Evolutionary conservation across 345 rosid genomes (phyloP), one percentile per base, ranked within the genome.

Genomic region (Psidium friedrichsthalianum): DNA sequence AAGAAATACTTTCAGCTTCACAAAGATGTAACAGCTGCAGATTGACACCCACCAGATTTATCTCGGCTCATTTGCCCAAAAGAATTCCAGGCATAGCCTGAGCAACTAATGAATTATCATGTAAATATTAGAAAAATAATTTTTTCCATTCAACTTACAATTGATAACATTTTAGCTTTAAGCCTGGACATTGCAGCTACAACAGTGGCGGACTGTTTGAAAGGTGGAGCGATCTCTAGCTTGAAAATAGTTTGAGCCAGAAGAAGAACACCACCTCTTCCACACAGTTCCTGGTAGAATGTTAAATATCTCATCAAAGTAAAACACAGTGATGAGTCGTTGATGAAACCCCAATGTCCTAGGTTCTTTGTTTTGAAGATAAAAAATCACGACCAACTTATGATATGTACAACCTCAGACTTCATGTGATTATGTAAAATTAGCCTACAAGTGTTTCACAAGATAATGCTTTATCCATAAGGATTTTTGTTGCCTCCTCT

Each of bases 1-100:
- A 98, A 83, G 99, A 94, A 85, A 93, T 91, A 92, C 93, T 95
- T 86, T 96, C 99, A 83, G 94, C 97, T 92, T 96, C 99, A 90
- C 98, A 96, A 86, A 95, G 90, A 91, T 92, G 92, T 90, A 95
- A 90, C 88, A 96, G 91, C 99, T 98, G 96, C 93, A 90, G 25
- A 90, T 87, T 85, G 69, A 51, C 80, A 87, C 59, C 36, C 13
- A 32, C 42, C 78, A 32, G 24, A 40, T 69, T 8, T 32, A 69
- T 69, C 44, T 69, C 24, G 42, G 78, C 78, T 69, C 47, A 69
- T 69, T 69, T 32, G 76, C 78, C 78, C 78, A 69, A 32, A 69
- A 69, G 78, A 18, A 69, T 69, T 69, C 44, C 78, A 32, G 47
- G 18, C 78, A 29, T 29, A 32, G 78, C 36, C 47, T 32, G 78